These are phyloP conservation scores for Xylariaceae sp. DNA, from an alignment of 2,329 filamentous ascomycete genomes.

Conservation along the genomic window DNA sequence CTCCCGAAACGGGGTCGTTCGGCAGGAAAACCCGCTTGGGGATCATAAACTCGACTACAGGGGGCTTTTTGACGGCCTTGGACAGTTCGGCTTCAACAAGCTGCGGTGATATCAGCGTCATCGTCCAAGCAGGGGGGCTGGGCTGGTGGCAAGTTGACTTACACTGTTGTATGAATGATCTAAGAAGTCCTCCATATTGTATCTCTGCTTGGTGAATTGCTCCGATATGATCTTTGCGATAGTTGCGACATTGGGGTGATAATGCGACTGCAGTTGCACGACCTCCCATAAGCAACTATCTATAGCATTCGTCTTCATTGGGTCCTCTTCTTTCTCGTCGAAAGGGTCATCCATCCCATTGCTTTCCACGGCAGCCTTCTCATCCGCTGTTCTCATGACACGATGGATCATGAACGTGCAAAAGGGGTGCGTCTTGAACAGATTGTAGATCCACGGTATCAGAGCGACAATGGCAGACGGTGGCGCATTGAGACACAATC, in stretches of 20 bases:
- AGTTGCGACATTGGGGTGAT: slow-evolving; percentile 93
- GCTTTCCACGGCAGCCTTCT: slow-evolving; percentile 55
- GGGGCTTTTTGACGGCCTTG: slow-evolving; percentile 78
- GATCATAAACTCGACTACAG: slow-evolving; percentile 90
- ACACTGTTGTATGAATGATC: slow-evolving; percentile 86
- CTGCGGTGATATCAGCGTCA: slow-evolving; percentile 41
- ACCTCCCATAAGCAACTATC: slow-evolving; percentile 95
- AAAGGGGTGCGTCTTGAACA: slow-evolving; percentile 80
- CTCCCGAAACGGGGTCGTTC: slow-evolving; percentile 42
- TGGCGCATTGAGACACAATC: slow-evolving; percentile 80
- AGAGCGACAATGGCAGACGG: slow-evolving; percentile 84
- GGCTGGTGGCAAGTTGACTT: slow-evolving; percentile 35
- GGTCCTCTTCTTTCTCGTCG: slow-evolving; percentile 67
- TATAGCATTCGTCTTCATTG: slow-evolving; percentile 78
- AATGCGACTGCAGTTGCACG: slow-evolving; percentile 83
- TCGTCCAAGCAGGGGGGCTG: neutral
- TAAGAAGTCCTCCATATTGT: slow-evolving; percentile 94
- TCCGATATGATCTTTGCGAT: slow-evolving; percentile 90
- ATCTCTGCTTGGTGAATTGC: slow-evolving; percentile 93
- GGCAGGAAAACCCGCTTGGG: slow-evolving; percentile 72
- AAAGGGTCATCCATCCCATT: slow-evolving; percentile 68
- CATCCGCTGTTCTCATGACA: slow-evolving; percentile 53
- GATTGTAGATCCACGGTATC: slow-evolving; percentile 91
- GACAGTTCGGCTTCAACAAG: slow-evolving; percentile 78
- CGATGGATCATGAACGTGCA: slow-evolving; percentile 97